Evolutionary conservation across 2,329 filamentous ascomycete genomes (phyloP).

Genomic region (Gyromitra esculenta): DNA sequence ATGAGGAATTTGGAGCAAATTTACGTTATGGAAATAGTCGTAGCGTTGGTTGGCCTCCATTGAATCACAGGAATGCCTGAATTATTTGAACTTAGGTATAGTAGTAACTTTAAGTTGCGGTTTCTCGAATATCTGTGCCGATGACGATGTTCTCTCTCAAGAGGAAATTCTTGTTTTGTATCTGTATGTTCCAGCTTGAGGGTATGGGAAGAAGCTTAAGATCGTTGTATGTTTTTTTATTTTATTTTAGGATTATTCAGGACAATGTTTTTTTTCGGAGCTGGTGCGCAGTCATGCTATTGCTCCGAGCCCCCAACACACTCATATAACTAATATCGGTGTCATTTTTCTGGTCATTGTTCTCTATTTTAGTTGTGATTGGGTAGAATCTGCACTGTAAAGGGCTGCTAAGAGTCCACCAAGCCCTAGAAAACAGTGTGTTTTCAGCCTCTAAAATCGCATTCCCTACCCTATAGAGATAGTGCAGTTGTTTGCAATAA

Average conservation of each 20-base stretch:
- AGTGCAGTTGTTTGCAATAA: too few relatives aligned
- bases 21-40: not conserved
- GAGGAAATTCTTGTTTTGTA: not conserved
- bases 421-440: too few relatives aligned
- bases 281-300: too few relatives aligned
- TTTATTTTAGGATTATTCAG: not conserved
- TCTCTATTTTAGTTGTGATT: too few relatives aligned
- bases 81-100: not conserved
- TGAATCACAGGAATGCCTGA: not conserved
- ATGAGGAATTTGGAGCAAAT: not conserved
- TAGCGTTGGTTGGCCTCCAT: slow-evolving; percentile 10
- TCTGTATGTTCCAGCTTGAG: not conserved
- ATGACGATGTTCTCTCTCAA: not conserved
- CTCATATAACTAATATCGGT: too few relatives aligned
- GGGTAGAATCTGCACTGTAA: too few relatives aligned
- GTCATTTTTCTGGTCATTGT: too few relatives aligned
- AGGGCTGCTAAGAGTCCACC: too few relatives aligned
- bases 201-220: not conserved
- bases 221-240: not conserved
- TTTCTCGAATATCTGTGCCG: not conserved
- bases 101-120: not conserved
- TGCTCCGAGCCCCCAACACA: too few relatives aligned
- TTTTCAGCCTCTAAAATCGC: too few relatives aligned
- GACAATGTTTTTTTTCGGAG: too few relatives aligned
- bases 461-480: too few relatives aligned